Base-by-base conservation (phyloP, 768 basidiomycete genomes). In the Calocybe indica region DNA sequence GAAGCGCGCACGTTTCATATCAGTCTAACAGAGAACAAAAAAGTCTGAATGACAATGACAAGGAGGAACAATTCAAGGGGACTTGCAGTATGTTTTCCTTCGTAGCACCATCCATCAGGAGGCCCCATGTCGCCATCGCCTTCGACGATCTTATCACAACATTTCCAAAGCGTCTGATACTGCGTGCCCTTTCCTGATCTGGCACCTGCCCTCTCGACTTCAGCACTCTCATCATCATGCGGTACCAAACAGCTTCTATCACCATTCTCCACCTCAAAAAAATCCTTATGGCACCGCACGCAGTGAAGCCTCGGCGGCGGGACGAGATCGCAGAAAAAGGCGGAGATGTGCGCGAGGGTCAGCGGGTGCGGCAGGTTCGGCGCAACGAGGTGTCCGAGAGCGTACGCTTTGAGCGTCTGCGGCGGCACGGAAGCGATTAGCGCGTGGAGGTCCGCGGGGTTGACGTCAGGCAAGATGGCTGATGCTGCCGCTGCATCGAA, bases 21-120 rank as follows among this genome's bases (percentile, higher is more conserved):
- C 88, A 1, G 78, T 83, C 87, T 89, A 50, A 34, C 42, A 43
- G 13, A 29, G 22, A 29, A 50, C 30, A 45, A 47, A 51, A 37
- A 39, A 15, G 45, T 22, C 22, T 22, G 22, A 22, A 22, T 22
- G 45, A 34, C 43, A 37, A 47, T 34, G 37, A 47, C 15, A 30
- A 36, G 47, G 28, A 39, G 40, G 46, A 22, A 31, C 32, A 42
- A 6, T 14, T 40, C 35, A 43, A 51, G 13, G 31, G 41, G 14
- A 74, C 80, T 51, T 43, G 83, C 82, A 6, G 88, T 89, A 61
- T 91, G 88, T 61, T 74, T 78, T 3, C 88, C 88, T 61, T 90
- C 87, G 56, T 88, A 90, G 57, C 88, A 91, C 86, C 86, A 91
- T 1, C 88, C 88, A 58, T 88, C 85, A 1, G 88, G 88, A 1